These are phyloP conservation scores for Rosa chinensis DNA, from an alignment of 306 rosid species.

Conservation along the genomic window DNA sequence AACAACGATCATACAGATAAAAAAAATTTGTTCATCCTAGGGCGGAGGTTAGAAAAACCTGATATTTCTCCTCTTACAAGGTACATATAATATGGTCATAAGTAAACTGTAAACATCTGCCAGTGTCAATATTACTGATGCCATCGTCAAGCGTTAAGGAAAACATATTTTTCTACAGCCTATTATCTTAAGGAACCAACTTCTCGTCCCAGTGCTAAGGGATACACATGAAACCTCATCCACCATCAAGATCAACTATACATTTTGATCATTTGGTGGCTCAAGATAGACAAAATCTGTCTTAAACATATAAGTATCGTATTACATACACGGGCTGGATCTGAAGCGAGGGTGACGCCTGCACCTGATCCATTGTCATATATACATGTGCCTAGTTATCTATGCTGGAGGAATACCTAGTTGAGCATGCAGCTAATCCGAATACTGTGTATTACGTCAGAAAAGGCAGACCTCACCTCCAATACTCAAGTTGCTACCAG, in stretches of 20 bases:
- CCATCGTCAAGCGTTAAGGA: neutral
- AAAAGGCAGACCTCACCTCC: conserved; percentile 19
- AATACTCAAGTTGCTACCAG: conserved; percentile 18
- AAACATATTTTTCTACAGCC: neutral
- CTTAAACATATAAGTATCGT: neutral
- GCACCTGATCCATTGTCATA: neutral
- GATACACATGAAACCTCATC: conserved; percentile 4
- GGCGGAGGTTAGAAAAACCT: neutral
- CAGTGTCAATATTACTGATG: neutral
- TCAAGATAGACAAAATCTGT: conserved; percentile 13
- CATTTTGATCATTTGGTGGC: neutral
- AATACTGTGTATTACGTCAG: neutral
- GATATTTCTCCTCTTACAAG: neutral
- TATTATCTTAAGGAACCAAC: neutral
- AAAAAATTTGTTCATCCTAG: neutral
- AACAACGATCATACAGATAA: neutral
- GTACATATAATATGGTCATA: neutral
- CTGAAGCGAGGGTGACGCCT: neutral
- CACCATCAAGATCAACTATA: neutral
- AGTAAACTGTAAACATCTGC: neutral
- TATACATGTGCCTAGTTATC: conserved; percentile 13
- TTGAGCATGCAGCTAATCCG: conserved; percentile 13
- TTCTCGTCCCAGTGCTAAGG: neutral
- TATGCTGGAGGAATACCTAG: conserved; percentile 11
- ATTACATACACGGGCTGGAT: neutral